phyloP scores from a whole-genome alignment of 2,329 filamentous ascomycete species.

The Nannizziopsis arthrosporioides region DNA sequence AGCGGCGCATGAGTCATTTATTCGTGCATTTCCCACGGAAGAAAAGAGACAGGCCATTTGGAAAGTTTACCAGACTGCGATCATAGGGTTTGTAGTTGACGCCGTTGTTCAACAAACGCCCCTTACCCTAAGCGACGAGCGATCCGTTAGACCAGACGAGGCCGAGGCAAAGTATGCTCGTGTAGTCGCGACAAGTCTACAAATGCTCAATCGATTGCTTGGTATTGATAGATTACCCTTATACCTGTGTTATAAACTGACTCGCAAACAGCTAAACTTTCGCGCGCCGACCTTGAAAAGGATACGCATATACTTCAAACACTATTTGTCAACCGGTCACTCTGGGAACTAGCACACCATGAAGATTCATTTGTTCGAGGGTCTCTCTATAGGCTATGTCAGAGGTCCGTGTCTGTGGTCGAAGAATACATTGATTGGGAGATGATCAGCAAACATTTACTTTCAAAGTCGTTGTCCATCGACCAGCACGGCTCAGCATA shows the following conservation, averaged over 20 bases:
- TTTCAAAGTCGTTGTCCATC: conserved; percentile 61
- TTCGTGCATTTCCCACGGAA: conserved; percentile 61
- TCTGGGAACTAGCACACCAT: conserved; percentile 50
- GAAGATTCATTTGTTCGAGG: conserved; percentile 47
- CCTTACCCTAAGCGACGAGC: conserved; percentile 76
- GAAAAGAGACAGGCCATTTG: conserved; percentile 70
- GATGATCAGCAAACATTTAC: conserved; percentile 54
- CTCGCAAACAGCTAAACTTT: conserved; percentile 22
- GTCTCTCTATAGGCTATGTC: conserved; percentile 46
- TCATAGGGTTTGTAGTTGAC: conserved; percentile 70
- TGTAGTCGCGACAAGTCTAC: conserved; percentile 53
- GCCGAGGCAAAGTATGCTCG: conserved; percentile 74
- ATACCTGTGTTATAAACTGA: conserved; percentile 1
- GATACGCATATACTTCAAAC: conserved; percentile 51
- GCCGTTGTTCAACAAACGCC: conserved; percentile 67
- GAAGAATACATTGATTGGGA: conserved; percentile 47
- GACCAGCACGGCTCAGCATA: conserved; percentile 62
- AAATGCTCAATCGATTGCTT: conserved; percentile 45
- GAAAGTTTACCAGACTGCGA: conserved; percentile 66
- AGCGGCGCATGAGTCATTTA: conserved; percentile 65
- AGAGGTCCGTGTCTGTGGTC: conserved; percentile 40
- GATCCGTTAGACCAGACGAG: conserved; percentile 73
- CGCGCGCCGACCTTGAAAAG: conserved; percentile 45
- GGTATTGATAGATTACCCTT: not conserved
- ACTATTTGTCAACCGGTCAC: conserved; percentile 51